Percentiles rank a stretch among this genome's conserved stretches.
Conservation (phyloP, 2,329 filamentous ascomycete genomes). For the Neofusicoccum laricinum region DNA sequence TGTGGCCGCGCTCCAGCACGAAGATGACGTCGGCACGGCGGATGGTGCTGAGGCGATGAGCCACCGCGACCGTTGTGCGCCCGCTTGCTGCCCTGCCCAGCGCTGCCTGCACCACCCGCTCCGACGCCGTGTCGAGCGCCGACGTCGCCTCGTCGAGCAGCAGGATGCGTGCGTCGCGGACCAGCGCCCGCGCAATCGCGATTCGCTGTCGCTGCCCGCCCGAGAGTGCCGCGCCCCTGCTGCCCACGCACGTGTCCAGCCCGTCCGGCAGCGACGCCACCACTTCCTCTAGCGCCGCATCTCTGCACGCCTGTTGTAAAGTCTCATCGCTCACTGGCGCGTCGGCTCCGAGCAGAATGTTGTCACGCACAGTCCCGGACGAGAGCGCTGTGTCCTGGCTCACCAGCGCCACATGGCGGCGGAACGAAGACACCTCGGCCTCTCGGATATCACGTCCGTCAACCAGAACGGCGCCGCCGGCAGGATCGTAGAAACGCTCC, state of each 20-base stretch:
- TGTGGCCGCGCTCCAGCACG: conserved; percentile 86
- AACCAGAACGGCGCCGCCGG: conserved; percentile 74
- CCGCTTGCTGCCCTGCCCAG: conserved; percentile 80
- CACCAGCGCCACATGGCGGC: conserved; percentile 76
- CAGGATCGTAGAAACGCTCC: conserved; percentile 91
- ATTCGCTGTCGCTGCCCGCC: conserved; percentile 92
- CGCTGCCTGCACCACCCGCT: conserved; percentile 77
- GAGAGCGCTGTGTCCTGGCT: conserved; percentile 88
- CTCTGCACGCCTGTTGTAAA: conserved; percentile 75
- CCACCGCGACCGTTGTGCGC: conserved; percentile 91
- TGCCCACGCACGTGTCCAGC: conserved; percentile 81
- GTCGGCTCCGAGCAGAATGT: conserved; percentile 68
- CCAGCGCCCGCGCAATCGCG: conserved; percentile 80
- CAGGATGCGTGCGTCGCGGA: conserved; percentile 81
- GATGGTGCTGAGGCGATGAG: conserved; percentile 87
- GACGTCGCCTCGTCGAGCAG: conserved; percentile 30
- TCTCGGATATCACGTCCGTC: conserved; percentile 79
- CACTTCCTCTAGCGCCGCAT: conserved; percentile 44
- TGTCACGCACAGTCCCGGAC: conserved; percentile 82
- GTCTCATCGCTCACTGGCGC: conserved; percentile 68
- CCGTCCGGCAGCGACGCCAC: conserved; percentile 56
- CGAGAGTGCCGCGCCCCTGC: conserved; percentile 78
- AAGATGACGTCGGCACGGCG: conserved; percentile 94
- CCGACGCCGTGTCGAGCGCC: conserved; percentile 42
- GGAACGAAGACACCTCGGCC: conserved; percentile 67